A percentile compares a stretch with the other conserved stretches of the same genome.
phyloP scores from a whole-genome alignment of 768 basidiomycete genomes.

The Calocera viscosa region DNA sequence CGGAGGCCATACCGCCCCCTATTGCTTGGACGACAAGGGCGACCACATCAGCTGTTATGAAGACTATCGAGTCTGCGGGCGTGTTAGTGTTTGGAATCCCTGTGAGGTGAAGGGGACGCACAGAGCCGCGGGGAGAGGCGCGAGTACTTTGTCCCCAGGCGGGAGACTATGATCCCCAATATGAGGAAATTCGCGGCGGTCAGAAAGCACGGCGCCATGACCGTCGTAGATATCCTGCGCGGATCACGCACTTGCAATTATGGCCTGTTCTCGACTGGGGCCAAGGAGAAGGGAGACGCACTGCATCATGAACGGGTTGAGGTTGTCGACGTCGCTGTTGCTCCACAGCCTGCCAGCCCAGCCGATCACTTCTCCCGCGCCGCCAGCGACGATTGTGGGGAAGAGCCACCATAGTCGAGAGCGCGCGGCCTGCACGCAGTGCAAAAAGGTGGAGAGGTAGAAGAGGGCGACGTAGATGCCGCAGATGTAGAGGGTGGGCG shows the following conservation, averaged over 20 bases:
- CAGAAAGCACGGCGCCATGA: conserved; percentile 12
- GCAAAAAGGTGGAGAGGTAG: conserved; percentile 26
- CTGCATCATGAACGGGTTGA: conserved; percentile 36
- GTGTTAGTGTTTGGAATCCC: neutral
- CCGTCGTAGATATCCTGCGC: neutral
- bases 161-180: conserved; percentile 37
- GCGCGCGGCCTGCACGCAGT: conserved; percentile 34
- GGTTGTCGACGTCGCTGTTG: conserved; percentile 19
- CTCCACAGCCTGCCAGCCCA: conserved; percentile 49
- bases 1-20: conserved; percentile 29
- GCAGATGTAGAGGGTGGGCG: conserved; percentile 32
- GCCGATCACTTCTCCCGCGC: conserved; percentile 40
- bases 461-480: conserved; percentile 34
- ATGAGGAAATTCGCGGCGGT: conserved; percentile 48
- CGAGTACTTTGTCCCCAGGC: conserved; percentile 37
- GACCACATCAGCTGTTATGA: conserved; percentile 26
- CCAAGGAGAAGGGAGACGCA: too few relatives aligned
- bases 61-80: conserved; percentile 11
- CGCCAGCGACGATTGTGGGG: conserved; percentile 38
- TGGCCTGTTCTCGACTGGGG: too few relatives aligned
- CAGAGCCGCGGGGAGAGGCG: conserved; percentile 35
- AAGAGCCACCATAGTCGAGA: conserved; percentile 43
- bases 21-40: conserved; percentile 32
- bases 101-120: conserved; percentile 22
- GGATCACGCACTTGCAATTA: too few relatives aligned